Evolutionary conservation across 768 basidiomycete genomes (phyloP).

Genomic region (Suillus paluster): DNA sequence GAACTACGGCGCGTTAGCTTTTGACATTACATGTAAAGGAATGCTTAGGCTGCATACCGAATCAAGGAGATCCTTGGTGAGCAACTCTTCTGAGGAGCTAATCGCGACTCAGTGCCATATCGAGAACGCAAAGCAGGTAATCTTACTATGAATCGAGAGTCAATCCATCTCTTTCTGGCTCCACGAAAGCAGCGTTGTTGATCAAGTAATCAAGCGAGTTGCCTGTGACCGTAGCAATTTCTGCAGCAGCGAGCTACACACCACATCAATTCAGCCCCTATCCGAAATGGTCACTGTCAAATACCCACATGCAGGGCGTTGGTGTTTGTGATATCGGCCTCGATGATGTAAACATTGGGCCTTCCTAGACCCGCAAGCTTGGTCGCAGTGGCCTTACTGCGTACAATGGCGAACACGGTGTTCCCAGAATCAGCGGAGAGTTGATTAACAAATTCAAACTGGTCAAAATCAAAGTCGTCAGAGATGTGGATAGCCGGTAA

Average conservation of each 20-base stretch:
- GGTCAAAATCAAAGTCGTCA: conserved; percentile 3
- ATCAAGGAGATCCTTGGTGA: conserved; percentile 27
- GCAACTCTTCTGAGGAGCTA: conserved; percentile 22
- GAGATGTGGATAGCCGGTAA: background rate
- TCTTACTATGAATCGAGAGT: conserved; percentile 25
- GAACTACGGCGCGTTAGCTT: conserved; percentile 22
- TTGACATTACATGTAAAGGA: background rate
- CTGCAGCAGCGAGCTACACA: conserved; percentile 31
- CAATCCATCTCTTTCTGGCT: conserved; percentile 5
- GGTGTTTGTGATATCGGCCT: conserved; percentile 41
- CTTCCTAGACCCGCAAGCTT: conserved; percentile 16
- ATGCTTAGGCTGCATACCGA: conserved; percentile 14
- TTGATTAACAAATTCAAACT: conserved; percentile 31
- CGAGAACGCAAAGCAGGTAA: background rate
- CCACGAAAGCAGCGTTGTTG: conserved; percentile 39
- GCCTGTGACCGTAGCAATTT: conserved; percentile 32
- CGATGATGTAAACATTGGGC: conserved; percentile 38
- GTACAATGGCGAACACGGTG: conserved; percentile 32
- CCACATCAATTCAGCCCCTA: background rate
- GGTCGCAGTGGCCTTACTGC: conserved; percentile 23
- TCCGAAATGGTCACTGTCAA: background rate
- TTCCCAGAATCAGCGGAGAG: conserved; percentile 21
- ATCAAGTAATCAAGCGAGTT: conserved; percentile 42
- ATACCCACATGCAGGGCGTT: conserved; percentile 33
- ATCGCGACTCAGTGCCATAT: background rate